Conservation (phyloP, 2,329 filamentous ascomycete species). For the Zymoseptoria passerinii region DNA sequence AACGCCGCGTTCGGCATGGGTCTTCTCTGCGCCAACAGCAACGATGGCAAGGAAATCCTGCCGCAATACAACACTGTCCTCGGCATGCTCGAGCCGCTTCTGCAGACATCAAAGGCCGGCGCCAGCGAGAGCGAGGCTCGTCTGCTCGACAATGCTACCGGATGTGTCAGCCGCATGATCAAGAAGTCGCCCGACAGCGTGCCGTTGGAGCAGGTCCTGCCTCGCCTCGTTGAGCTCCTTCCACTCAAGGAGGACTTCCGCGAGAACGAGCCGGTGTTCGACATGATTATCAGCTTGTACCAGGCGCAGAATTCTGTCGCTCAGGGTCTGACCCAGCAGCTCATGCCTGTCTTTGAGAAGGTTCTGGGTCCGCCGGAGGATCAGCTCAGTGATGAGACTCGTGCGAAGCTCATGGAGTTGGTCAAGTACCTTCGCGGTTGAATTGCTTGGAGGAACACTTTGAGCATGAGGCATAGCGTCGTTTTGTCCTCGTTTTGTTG, state of each 20-base stretch:
- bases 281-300: slow-evolving; percentile 82
- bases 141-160: slow-evolving; percentile 85
- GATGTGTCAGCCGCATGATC: slow-evolving; percentile 88
- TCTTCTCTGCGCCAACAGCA: slow-evolving; percentile 73
- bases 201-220: slow-evolving; percentile 73
- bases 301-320: slow-evolving; percentile 61
- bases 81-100: slow-evolving; percentile 74
- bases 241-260: slow-evolving; percentile 90
- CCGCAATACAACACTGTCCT: slow-evolving; percentile 71
- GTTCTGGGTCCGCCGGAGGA: slow-evolving; percentile 64
- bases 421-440: slow-evolving; percentile 39
- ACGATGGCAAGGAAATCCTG: slow-evolving; percentile 63
- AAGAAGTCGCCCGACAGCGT: slow-evolving; percentile 75
- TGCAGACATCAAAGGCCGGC: slow-evolving; percentile 40
- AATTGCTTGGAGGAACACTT: neutral
- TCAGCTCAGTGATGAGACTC: slow-evolving; percentile 65
- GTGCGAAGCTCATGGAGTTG: slow-evolving; percentile 56
- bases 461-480: neutral
- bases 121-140: slow-evolving; percentile 60
- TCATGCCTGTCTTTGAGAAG: slow-evolving; percentile 64
- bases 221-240: slow-evolving; percentile 66
- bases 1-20: slow-evolving; percentile 91
- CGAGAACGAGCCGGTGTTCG: slow-evolving; percentile 90
- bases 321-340: slow-evolving; percentile 58
- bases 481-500: neutral